A percentile compares a stretch with the other conserved stretches of the same genome.
Evolutionary conservation across 805 yeast species (phyloP).

Genomic region (Teunomyces kruisii): DNA sequence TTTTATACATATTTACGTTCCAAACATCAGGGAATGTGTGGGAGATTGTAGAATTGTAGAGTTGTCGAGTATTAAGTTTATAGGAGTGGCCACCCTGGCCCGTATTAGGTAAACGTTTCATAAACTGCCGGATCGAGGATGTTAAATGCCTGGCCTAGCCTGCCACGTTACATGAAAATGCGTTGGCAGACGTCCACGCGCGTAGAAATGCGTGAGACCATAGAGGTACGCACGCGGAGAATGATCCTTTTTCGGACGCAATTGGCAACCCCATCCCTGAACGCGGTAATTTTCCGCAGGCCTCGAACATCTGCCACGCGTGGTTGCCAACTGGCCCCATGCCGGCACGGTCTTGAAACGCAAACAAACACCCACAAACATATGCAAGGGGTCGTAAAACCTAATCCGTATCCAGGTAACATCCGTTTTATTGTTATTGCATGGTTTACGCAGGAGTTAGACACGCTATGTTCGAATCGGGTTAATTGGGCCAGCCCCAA

Average conservation of each 20-base stretch:
- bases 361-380: background rate
- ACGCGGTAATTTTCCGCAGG: background rate
- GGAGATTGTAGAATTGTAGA: background rate
- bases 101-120: too few relatives aligned
- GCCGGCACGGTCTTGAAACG: too few relatives aligned
- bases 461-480: background rate
- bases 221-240: background rate
- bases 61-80: too few relatives aligned
- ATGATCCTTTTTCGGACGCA: background rate
- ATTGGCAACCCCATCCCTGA: background rate
- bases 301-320: background rate
- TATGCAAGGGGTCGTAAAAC: background rate
- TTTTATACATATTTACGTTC: slow-evolving; percentile 1
- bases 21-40: background rate
- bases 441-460: background rate
- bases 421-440: background rate
- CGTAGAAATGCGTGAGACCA: background rate
- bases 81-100: too few relatives aligned
- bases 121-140: background rate
- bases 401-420: background rate
- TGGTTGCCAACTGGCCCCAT: background rate
- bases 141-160: too few relatives aligned
- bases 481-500: slow-evolving; percentile 1
- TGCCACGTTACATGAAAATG: too few relatives aligned
- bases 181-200: too few relatives aligned